These are phyloP conservation scores for Geotrichum ghanense DNA, from an alignment of 805 yeast genomes.

Conservation along the genomic window DNA sequence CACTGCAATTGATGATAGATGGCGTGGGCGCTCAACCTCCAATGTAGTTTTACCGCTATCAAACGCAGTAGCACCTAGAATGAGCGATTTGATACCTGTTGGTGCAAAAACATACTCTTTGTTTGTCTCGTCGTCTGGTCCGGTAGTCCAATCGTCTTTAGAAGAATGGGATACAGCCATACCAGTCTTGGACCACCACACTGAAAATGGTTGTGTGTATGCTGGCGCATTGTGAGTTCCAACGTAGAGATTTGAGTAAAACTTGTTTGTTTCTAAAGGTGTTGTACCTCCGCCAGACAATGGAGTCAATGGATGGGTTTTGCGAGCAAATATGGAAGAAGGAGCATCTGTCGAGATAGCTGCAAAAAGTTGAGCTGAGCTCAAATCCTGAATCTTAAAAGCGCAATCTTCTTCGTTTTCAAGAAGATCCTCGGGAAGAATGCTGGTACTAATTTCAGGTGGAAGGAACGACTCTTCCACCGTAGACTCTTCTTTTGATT, in stretches of 20 bases:
- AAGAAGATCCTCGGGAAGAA: too few relatives aligned
- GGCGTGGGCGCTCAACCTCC: background rate
- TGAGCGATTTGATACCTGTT: constrained; percentile 32
- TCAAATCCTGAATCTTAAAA: too few relatives aligned
- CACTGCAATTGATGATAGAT: constrained; percentile 4
- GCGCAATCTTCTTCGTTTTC: too few relatives aligned
- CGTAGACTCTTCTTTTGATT: too few relatives aligned
- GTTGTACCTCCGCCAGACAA: background rate
- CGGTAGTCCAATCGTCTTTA: constrained; percentile 39
- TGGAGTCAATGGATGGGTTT: background rate
- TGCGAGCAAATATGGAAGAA: background rate
- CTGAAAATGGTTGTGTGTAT: constrained; percentile 49
- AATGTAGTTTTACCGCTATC: background rate
- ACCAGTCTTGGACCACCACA: constrained; percentile 57
- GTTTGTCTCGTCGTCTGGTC: constrained; percentile 34
- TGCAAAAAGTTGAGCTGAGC: constrained; percentile 10
- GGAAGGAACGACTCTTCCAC: too few relatives aligned
- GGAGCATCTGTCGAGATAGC: constrained; percentile 7
- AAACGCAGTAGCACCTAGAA: constrained; percentile 25
- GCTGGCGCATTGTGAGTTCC: constrained; percentile 55
- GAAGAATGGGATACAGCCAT: constrained; percentile 53
- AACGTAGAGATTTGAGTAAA: constrained; percentile 57
- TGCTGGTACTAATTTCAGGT: too few relatives aligned
- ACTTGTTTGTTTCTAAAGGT: constrained; percentile 45
- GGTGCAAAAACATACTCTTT: constrained; percentile 34